Conservation (phyloP, 257 asterid species). For the Agastache rugosa region DNA sequence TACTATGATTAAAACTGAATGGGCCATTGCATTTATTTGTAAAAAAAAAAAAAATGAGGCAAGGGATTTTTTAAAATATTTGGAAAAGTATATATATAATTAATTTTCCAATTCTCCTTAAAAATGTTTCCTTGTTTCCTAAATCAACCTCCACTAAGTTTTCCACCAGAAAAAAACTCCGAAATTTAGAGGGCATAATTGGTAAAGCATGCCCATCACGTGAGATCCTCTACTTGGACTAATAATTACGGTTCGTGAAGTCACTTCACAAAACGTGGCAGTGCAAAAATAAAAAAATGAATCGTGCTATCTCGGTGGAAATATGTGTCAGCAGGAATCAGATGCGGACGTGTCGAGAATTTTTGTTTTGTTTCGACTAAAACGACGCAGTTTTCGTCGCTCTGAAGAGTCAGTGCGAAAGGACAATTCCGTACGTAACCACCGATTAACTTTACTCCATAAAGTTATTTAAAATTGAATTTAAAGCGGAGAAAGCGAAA, state of each 20-base stretch:
- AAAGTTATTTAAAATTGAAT: neutral
- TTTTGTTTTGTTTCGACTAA: neutral
- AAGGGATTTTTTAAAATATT: no score
- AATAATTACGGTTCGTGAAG: neutral
- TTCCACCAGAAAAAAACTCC: neutral
- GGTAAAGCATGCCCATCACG: conserved; percentile 13
- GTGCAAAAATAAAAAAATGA: neutral
- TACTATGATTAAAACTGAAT: no score
- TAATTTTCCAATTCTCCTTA: no score
- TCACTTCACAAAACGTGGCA: conserved; percentile 31
- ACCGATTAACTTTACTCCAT: neutral
- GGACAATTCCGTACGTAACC: conserved; percentile 42
- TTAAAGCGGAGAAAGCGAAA: conserved; percentile 3
- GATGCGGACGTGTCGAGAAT: neutral
- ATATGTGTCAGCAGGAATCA: conserved; percentile 25
- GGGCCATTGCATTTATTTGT: no score
- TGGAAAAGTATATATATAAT: neutral
- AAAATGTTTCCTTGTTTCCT: no score
- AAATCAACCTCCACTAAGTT: neutral
- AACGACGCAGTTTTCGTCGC: conserved; percentile 34
- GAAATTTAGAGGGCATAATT: conserved; percentile 1
- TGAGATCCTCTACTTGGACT: conserved; percentile 15
- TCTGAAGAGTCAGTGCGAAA: neutral
- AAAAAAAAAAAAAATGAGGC: no score
- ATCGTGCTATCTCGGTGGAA: conserved; percentile 27